These are phyloP conservation scores for Pisolithus marmoratus DNA, from an alignment of 768 basidiomycete genomes.

Conservation along the genomic window DNA sequence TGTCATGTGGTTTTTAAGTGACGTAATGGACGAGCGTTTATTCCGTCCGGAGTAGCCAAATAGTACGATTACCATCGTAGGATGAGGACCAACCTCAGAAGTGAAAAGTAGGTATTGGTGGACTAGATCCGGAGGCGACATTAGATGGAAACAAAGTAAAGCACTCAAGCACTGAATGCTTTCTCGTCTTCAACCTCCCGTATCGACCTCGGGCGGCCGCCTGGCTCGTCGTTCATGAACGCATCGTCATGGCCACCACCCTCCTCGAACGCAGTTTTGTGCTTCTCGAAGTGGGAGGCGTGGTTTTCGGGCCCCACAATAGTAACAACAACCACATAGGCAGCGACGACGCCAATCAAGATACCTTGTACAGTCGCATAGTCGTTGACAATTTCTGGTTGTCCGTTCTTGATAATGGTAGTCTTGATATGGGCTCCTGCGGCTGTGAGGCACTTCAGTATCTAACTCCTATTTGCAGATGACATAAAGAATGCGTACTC, in stretches of 20 bases:
- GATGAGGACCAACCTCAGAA: no score
- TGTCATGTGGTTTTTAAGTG: no score
- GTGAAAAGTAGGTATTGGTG: no score
- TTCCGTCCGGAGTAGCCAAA: no score
- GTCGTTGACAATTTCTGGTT: constrained; percentile 43
- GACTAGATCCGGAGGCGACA: neutral
- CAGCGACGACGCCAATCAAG: constrained; percentile 76
- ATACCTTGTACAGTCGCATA: constrained; percentile 83
- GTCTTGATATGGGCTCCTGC: constrained; percentile 57
- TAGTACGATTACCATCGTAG: no score
- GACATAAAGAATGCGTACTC: constrained; percentile 31
- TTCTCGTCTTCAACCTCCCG: constrained; percentile 10
- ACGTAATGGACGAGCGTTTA: no score
- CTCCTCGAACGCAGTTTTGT: constrained; percentile 73
- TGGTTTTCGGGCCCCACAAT: constrained; percentile 78
- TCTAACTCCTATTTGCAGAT: neutral
- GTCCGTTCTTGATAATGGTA: constrained; percentile 39
- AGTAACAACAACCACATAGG: constrained; percentile 70
- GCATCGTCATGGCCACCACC: constrained; percentile 55
- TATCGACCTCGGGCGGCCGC: neutral
- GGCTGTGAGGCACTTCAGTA: constrained; percentile 31
- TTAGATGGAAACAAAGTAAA: no score
- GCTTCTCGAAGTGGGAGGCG: constrained; percentile 78
- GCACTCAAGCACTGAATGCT: neutral
- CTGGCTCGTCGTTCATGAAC: constrained; percentile 17